Conservation (phyloP, 345 rosid genomes). For the Gossypium arboreum region DNA sequence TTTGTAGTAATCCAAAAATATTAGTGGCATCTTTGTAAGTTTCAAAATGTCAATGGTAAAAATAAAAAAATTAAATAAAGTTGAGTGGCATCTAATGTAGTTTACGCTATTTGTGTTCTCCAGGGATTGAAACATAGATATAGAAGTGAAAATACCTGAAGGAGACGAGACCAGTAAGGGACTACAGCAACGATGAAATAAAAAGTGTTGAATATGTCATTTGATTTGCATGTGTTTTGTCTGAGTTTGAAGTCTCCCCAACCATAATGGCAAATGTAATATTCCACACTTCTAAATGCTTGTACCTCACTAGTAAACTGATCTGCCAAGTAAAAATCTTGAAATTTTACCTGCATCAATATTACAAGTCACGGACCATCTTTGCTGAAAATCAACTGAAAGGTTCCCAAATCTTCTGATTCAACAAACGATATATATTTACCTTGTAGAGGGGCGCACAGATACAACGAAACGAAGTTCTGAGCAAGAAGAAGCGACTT, state of each 20-base stretch:
- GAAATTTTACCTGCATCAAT: constrained; percentile 48
- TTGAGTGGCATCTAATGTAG: no score
- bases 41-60: no score
- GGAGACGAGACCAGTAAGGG: constrained; percentile 8
- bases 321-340: constrained; percentile 70
- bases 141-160: background rate
- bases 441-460: constrained; percentile 46
- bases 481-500: constrained; percentile 36
- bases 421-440: background rate
- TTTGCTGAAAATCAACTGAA: background rate
- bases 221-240: constrained; percentile 2
- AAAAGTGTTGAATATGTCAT: constrained; percentile 5
- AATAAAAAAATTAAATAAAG: no score
- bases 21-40: no score
- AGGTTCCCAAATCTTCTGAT: no score
- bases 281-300: background rate
- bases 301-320: constrained; percentile 56
- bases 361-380: background rate
- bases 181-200: constrained; percentile 1
- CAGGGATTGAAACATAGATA: background rate
- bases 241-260: constrained; percentile 6
- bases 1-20: no score
- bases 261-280: background rate
- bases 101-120: no score
- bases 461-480: constrained; percentile 26